These are phyloP conservation scores for Gracilaria vermiculophylla DNA, from an alignment of 23 red algal species.

Conservation along the genomic window DNA sequence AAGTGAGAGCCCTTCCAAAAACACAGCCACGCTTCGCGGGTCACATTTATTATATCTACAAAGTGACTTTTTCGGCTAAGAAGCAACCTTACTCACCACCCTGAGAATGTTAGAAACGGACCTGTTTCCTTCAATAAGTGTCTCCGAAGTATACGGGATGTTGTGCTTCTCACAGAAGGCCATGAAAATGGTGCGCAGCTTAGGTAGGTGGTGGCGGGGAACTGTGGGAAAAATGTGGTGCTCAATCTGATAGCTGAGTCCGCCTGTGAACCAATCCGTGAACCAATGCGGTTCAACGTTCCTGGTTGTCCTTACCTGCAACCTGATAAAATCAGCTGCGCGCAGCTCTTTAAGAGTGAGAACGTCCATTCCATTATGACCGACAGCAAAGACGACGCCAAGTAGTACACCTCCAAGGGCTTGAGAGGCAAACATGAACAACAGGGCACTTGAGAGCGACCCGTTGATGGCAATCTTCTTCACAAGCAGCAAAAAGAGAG, in stretches of 20 bases:
- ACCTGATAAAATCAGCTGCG: constrained; percentile 58
- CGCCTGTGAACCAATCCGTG: constrained; percentile 77
- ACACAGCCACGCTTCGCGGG: background rate
- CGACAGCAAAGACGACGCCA: constrained; percentile 80
- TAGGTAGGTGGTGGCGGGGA: constrained; percentile 73
- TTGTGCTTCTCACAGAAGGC: constrained; percentile 74
- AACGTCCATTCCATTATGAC: constrained; percentile 89
- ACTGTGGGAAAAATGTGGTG: constrained; percentile 87
- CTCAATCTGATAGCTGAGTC: constrained; percentile 84
- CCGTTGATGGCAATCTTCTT: constrained; percentile 25
- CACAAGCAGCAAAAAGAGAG: constrained; percentile 28
- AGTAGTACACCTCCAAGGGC: constrained; percentile 71
- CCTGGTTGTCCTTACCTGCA: constrained; percentile 76
- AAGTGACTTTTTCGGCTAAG: background rate
- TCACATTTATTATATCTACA: background rate
- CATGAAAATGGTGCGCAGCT: constrained; percentile 39
- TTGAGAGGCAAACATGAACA: constrained; percentile 54
- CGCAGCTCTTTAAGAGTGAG: constrained; percentile 67
- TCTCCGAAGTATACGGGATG: constrained; percentile 68
- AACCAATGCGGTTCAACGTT: constrained; percentile 71
- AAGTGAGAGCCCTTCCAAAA: background rate
- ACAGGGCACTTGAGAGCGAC: background rate
- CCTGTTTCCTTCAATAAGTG: constrained; percentile 73
- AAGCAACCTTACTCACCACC: constrained; percentile 45
- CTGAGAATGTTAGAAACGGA: constrained; percentile 49